phyloP scores from a whole-genome alignment of 768 basidiomycete genomes.

The Solioccasus polychromus region DNA sequence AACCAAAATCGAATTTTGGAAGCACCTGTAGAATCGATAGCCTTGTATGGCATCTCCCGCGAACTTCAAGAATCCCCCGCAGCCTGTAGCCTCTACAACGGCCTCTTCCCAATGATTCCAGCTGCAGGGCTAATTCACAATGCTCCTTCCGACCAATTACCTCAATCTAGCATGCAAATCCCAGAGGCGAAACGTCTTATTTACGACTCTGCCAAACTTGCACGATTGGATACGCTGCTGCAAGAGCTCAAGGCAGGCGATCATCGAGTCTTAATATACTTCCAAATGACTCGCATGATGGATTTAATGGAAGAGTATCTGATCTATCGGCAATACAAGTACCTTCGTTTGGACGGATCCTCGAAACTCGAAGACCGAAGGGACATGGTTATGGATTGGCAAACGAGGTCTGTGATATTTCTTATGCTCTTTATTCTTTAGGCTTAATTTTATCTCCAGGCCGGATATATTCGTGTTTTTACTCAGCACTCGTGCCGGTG shows the following conservation, averaged over 20 bases:
- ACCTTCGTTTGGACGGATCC: slow-evolving; percentile 87
- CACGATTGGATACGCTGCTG: slow-evolving; percentile 82
- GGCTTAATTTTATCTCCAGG: slow-evolving; percentile 8
- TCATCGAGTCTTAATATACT: slow-evolving; percentile 93
- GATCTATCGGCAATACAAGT: slow-evolving; percentile 95
- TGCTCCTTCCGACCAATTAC: slow-evolving; percentile 73
- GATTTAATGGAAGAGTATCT: slow-evolving; percentile 98
- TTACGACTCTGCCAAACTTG: slow-evolving; percentile 95
- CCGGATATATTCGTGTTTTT: slow-evolving; percentile 96
- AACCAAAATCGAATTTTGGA: slow-evolving; percentile 56
- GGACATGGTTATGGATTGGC: slow-evolving; percentile 99
- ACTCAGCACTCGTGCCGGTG: slow-evolving; percentile 92
- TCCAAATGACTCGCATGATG: slow-evolving; percentile 99
- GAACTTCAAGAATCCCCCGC: slow-evolving; percentile 56
- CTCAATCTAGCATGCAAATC: slow-evolving; percentile 81
- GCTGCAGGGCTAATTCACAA: slow-evolving; percentile 63
- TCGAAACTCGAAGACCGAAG: slow-evolving; percentile 94
- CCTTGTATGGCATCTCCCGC: slow-evolving; percentile 81
- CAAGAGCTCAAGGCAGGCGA: slow-evolving; percentile 90
- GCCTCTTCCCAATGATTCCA: slow-evolving; percentile 56
- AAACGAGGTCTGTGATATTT: slow-evolving; percentile 68
- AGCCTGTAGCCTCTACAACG: slow-evolving; percentile 46
- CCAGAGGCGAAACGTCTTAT: slow-evolving; percentile 94
- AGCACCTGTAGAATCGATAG: slow-evolving; percentile 70
- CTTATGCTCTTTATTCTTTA: not conserved